A percentile compares a stretch with the other conserved stretches of the same genome.
phyloP scores from a whole-genome alignment of 257 asterid genomes.

The Nyctanthes arbortristis region DNA sequence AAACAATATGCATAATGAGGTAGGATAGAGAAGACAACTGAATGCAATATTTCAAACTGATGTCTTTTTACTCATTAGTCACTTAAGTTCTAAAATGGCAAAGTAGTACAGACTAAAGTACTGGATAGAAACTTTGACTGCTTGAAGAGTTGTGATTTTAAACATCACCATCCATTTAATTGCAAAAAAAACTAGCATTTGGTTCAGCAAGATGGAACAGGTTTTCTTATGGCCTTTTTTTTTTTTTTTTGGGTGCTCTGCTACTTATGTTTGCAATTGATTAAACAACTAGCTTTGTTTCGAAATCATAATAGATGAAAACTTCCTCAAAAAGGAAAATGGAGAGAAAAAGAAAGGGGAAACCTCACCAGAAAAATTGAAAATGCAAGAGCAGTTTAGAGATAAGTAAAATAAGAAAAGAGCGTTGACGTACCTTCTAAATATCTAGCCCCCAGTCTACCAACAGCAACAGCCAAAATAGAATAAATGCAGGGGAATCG shows the following conservation, averaged over 20 bases:
- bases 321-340: background rate
- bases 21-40: background rate
- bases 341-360: too few species aligned
- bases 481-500: conserved; percentile 61
- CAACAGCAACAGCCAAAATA: conserved; percentile 54
- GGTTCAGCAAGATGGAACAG: background rate
- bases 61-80: background rate
- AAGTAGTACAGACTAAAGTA: background rate
- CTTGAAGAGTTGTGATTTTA: conserved; percentile 1
- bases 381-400: conserved; percentile 6
- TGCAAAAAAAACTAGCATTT: background rate
- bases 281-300: background rate
- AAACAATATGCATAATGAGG: background rate
- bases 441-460: conserved; percentile 38
- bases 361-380: background rate
- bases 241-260: too few species aligned
- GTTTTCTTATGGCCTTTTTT: background rate
- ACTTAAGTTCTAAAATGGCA: background rate
- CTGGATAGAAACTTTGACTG: background rate
- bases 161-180: conserved; percentile 3
- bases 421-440: conserved; percentile 42
- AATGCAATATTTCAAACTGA: background rate
- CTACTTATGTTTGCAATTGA: background rate
- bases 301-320: background rate
- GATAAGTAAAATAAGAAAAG: conserved; percentile 23